Conservation (phyloP, 2,329 filamentous ascomycete species). For the Aspergillus oerlinghausenensis region DNA sequence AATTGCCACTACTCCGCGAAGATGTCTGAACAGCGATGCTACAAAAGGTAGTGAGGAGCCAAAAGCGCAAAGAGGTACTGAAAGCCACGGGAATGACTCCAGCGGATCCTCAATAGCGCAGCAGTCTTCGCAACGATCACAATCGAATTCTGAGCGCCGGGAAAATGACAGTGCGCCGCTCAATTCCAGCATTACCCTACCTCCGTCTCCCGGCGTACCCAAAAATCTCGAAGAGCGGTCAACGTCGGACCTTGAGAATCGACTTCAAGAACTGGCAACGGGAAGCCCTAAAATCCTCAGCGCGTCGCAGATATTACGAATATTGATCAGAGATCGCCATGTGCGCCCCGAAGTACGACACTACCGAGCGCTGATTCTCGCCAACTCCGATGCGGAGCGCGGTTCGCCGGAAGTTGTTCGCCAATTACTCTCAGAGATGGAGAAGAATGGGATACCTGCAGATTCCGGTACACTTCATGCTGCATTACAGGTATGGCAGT, state of each 20-base stretch:
- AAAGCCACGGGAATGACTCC: background rate
- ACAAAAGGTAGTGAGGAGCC: background rate
- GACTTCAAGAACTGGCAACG: conserved; percentile 23
- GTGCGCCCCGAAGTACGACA: conserved; percentile 35
- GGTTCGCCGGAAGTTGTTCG: conserved; percentile 64
- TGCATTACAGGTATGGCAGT: conserved; percentile 56
- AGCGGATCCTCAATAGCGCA: background rate
- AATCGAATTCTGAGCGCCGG: background rate
- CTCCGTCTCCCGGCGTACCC: conserved; percentile 12
- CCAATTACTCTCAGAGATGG: conserved; percentile 69
- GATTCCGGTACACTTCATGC: conserved; percentile 67
- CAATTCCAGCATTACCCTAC: background rate
- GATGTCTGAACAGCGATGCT: conserved; percentile 16
- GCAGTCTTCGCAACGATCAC: background rate
- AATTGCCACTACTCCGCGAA: conserved; percentile 12
- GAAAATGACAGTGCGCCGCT: background rate
- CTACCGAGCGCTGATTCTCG: conserved; percentile 71
- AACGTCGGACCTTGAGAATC: conserved; percentile 24
- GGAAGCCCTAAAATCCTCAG: conserved; percentile 21
- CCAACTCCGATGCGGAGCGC: conserved; percentile 58
- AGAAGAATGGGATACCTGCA: conserved; percentile 53
- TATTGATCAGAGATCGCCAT: conserved; percentile 36
- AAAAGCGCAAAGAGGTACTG: background rate
- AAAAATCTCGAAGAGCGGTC: conserved; percentile 12
- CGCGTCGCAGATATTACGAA: conserved; percentile 30